Conservation (phyloP, 176 grass and related monocot species). For the Musa troglodytarum region DNA sequence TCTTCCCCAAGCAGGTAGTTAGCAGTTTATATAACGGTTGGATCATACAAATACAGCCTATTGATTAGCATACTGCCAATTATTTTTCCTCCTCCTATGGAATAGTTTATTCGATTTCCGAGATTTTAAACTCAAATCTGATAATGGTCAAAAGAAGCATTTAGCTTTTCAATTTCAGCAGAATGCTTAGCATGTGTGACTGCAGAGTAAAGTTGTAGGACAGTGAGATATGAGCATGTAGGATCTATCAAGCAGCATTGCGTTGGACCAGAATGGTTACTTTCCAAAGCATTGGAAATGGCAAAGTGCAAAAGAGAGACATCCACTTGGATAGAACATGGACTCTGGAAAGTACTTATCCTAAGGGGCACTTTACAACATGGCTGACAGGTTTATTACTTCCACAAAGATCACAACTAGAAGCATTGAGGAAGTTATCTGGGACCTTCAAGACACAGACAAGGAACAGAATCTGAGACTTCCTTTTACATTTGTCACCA, state of each 20-base stretch:
- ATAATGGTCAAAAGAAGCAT: not conserved
- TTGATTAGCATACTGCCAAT: not conserved
- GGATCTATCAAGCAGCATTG: not conserved
- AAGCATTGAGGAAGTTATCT: not conserved
- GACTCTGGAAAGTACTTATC: not conserved
- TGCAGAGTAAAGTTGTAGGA: not conserved
- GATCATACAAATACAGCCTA: not conserved
- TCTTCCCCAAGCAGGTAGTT: not conserved
- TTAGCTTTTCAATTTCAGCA: not conserved
- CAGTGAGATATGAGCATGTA: not conserved
- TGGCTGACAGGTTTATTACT: not conserved
- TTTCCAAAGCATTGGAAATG: not conserved
- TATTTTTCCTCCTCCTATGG: not conserved
- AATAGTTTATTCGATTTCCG: not conserved
- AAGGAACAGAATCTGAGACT: not conserved
- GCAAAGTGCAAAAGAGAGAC: slow-evolving; percentile 3
- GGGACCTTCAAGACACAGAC: not conserved
- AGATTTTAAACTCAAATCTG: not conserved
- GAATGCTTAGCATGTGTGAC: slow-evolving; percentile 7
- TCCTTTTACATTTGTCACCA: not conserved
- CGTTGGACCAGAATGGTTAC: not conserved
- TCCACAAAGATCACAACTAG: not conserved
- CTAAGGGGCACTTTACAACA: not conserved
- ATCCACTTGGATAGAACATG: not conserved
- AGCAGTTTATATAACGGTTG: not conserved